A percentile compares a stretch with the other conserved stretches of the same genome.
Conservation (phyloP, 1,139 yeast genomes). For the Keqinozyma sinolaborantium region DNA sequence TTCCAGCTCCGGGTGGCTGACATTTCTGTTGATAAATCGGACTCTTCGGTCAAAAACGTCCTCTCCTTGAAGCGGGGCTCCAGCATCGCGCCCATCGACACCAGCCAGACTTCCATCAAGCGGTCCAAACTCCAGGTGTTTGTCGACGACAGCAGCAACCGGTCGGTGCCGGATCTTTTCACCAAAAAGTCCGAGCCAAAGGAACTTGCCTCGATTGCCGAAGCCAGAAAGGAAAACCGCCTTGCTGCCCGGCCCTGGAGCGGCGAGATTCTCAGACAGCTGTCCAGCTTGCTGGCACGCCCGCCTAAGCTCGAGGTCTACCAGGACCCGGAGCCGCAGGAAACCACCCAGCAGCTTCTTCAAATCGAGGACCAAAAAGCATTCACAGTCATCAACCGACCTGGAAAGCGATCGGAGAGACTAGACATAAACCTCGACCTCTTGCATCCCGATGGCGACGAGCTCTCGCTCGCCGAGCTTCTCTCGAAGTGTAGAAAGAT, state of each 20-base stretch:
- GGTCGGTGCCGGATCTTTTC: constrained; percentile 29
- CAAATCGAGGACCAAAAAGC: constrained; percentile 8
- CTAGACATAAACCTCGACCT: constrained; percentile 61
- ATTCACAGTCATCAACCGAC: constrained; percentile 42
- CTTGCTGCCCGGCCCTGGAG: constrained; percentile 60
- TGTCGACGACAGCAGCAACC: constrained; percentile 19
- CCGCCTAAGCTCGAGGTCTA: constrained; percentile 16
- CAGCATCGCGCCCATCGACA: constrained; percentile 5
- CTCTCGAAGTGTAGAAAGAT: constrained; percentile 23
- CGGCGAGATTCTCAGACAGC: constrained; percentile 56
- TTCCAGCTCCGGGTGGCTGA: constrained; percentile 35
- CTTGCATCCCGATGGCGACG: constrained; percentile 45
- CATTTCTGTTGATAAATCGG: constrained; percentile 5
- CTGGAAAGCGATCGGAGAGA: constrained; percentile 64
- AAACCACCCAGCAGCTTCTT: constrained; percentile 5
- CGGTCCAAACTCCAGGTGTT: constrained; percentile 28
- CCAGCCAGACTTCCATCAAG: constrained; percentile 10
- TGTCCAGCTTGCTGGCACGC: constrained; percentile 4
- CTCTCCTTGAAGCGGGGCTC: constrained; percentile 27
- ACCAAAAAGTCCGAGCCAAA: constrained; percentile 6
- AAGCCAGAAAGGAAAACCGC: constrained; percentile 64
- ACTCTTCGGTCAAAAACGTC: constrained; percentile 11
- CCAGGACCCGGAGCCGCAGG: constrained; percentile 10
- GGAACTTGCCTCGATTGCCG: constrained; percentile 47
- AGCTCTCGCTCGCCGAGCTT: constrained; percentile 60